Percentiles rank a stretch among this genome's conserved stretches.
phyloP scores from a whole-genome alignment of 2,329 filamentous ascomycete species.

The Blastomyces silverae region DNA sequence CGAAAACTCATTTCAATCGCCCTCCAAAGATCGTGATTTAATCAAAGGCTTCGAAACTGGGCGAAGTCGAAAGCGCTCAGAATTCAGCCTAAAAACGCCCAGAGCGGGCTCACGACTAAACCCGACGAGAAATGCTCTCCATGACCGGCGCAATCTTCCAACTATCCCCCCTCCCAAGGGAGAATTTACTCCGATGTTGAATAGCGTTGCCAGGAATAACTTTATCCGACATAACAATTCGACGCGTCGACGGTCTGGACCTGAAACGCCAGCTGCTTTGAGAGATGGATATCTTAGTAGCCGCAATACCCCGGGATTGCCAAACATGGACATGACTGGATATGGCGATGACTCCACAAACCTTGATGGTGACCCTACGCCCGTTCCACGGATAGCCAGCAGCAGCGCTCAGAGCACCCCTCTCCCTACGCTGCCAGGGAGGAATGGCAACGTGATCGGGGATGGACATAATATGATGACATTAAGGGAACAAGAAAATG shows the following conservation, averaged over 20 bases:
- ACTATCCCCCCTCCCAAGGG: slow-evolving; percentile 50
- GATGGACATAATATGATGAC: slow-evolving; percentile 81
- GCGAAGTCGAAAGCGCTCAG: slow-evolving; percentile 45
- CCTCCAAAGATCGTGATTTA: slow-evolving; percentile 67
- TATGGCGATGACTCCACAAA: slow-evolving; percentile 59
- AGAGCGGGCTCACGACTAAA: slow-evolving; percentile 55
- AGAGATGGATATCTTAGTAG: slow-evolving; percentile 57
- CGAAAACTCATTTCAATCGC: slow-evolving; percentile 79
- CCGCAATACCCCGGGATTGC: slow-evolving; percentile 67
- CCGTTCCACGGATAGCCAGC: slow-evolving; percentile 65
- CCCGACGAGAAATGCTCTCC: slow-evolving; percentile 48
- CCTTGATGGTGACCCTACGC: slow-evolving; percentile 58
- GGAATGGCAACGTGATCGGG: slow-evolving; percentile 62
- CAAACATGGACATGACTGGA: slow-evolving; percentile 65
- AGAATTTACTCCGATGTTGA: slow-evolving; percentile 92
- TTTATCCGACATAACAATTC: slow-evolving; percentile 52
- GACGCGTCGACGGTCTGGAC: slow-evolving; percentile 49
- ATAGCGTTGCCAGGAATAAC: slow-evolving; percentile 65
- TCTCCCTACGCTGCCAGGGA: slow-evolving; percentile 60
- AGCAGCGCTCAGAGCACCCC: slow-evolving; percentile 83
- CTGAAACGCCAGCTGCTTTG: slow-evolving; percentile 63
- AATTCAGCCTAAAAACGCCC: slow-evolving; percentile 63
- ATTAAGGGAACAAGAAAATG: slow-evolving; percentile 79
- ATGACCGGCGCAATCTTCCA: slow-evolving; percentile 65
- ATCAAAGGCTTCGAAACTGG: slow-evolving; percentile 67